These are phyloP conservation scores for Plasmodium inui DNA, from an alignment of 169 alveolate genomes.

Conservation along the genomic window DNA sequence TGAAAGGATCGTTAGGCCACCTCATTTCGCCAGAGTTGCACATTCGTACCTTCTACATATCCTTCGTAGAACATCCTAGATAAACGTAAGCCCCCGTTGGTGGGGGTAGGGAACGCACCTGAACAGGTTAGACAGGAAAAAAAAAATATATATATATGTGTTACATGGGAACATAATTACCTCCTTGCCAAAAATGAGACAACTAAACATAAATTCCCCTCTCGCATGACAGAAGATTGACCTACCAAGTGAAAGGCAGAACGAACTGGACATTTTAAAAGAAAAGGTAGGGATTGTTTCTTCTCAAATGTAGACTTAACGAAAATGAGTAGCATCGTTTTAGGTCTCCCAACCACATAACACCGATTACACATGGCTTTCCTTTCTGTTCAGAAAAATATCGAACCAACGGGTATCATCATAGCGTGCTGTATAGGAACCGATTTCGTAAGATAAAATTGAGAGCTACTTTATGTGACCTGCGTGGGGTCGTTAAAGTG, in stretches of 20 bases:
- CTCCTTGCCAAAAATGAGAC: background rate
- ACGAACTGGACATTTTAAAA: constrained; percentile 28
- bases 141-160: background rate
- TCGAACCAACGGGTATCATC: constrained; percentile 48
- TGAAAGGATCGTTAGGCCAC: background rate
- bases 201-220: background rate
- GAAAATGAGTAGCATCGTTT: background rate
- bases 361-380: background rate
- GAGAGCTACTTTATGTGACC: background rate
- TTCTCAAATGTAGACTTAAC: background rate
- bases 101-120: background rate
- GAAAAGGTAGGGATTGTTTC: constrained; percentile 11
- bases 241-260: constrained; percentile 23
- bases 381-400: constrained; percentile 31
- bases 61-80: constrained; percentile 29
- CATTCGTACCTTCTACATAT: background rate
- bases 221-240: constrained; percentile 23
- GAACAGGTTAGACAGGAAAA: background rate
- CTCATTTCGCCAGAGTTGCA: background rate
- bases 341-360: background rate
- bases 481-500: background rate
- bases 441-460: constrained; percentile 38
- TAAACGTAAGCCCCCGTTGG: constrained; percentile 10
- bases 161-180: background rate
- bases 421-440: constrained; percentile 68